These are phyloP conservation scores for Fusarium austroafricanum DNA, from an alignment of 2,329 filamentous ascomycete genomes.

Conservation along the genomic window DNA sequence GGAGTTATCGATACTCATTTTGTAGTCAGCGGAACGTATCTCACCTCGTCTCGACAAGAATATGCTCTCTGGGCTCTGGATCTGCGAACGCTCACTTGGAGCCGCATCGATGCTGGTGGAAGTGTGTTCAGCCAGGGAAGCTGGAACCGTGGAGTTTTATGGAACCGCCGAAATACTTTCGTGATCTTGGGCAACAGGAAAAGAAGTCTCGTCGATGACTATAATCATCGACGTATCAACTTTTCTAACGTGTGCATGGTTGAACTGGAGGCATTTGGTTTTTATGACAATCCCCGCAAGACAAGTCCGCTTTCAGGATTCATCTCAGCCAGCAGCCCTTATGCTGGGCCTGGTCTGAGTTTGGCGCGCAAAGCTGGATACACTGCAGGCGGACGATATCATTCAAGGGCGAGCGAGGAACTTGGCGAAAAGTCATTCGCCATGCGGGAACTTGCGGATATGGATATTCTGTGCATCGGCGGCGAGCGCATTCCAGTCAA, in stretches of 20 bases:
- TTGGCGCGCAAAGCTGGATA: constrained; percentile 69
- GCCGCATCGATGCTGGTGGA: constrained; percentile 92
- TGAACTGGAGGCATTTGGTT: constrained; percentile 94
- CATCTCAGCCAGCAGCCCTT: constrained; percentile 82
- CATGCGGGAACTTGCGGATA: constrained; percentile 89
- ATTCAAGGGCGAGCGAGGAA: constrained; percentile 84
- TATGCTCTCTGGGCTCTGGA: constrained; percentile 98
- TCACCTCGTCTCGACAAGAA: constrained; percentile 98
- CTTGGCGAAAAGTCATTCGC: constrained; percentile 83
- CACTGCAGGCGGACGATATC: constrained; percentile 79
- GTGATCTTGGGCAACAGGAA: constrained; percentile 95
- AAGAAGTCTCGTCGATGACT: constrained; percentile 93
- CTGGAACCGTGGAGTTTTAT: constrained; percentile 95
- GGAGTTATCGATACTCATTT: constrained; percentile 96
- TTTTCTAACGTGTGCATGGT: constrained; percentile 98
- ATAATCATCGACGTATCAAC: constrained; percentile 97
- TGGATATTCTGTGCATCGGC: constrained; percentile 93
- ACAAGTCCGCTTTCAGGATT: constrained; percentile 83
- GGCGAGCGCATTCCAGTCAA: constrained; percentile 95
- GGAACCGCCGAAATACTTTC: constrained; percentile 94
- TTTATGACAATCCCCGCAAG: constrained; percentile 94
- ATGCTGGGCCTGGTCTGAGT: constrained; percentile 66
- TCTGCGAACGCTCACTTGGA: constrained; percentile 89
- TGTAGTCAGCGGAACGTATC: constrained; percentile 95
- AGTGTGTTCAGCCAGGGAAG: constrained; percentile 96